phyloP scores from a whole-genome alignment of 352 stramenopile genomes.

The Globisporangium canariense region DNA sequence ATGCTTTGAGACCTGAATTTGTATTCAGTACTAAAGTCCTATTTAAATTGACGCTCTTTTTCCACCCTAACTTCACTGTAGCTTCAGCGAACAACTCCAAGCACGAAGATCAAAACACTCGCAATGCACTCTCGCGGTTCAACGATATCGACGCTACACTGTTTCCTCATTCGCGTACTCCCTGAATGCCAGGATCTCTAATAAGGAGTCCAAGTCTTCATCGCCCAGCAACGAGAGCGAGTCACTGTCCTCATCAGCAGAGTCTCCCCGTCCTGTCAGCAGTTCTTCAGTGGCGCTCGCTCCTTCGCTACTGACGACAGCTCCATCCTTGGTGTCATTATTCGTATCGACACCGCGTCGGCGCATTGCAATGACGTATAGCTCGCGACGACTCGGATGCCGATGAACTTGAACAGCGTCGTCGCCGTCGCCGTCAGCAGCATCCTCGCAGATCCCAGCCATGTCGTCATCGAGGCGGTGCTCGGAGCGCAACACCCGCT shows the following conservation, averaged over 20 bases:
- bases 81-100: no score
- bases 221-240: constrained; percentile 1
- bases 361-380: neutral
- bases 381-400: neutral
- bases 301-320: neutral
- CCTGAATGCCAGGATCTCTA: neutral
- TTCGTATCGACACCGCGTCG: neutral
- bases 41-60: no score
- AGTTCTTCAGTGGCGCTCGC: neutral
- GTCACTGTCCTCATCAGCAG: neutral
- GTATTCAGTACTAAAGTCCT: no score
- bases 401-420: neutral
- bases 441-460: neutral
- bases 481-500: constrained; percentile 38
- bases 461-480: constrained; percentile 44
- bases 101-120: no score
- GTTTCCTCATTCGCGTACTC: neutral
- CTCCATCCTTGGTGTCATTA: neutral
- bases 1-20: no score
- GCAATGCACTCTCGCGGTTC: neutral
- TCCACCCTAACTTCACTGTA: no score
- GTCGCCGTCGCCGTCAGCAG: neutral
- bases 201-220: neutral
- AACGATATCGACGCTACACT: neutral
- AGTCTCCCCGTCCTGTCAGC: neutral